phyloP scores from a whole-genome alignment of 164 flowering plant species.

The Echeveria elegans region DNA sequence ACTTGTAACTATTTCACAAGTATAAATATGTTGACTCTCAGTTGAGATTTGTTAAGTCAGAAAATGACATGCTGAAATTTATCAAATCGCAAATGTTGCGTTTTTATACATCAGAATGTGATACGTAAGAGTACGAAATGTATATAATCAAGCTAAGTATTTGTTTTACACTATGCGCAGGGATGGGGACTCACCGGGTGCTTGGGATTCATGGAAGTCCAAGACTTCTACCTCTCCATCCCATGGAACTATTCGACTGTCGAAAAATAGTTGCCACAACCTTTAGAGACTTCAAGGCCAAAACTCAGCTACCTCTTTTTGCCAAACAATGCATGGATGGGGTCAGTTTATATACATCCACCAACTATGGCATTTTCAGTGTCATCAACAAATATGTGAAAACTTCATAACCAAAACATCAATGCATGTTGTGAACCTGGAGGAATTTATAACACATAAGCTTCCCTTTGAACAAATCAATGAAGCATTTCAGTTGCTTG shows the following conservation, averaged over 20 bases:
- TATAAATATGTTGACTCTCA: neutral
- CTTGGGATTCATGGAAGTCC: conserved; percentile 61
- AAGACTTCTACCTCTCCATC: conserved; percentile 60
- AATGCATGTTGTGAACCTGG: conserved; percentile 54
- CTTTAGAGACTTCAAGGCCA: conserved; percentile 73
- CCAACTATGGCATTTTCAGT: neutral
- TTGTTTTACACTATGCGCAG: too few relatives aligned
- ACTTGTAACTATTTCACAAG: too few relatives aligned
- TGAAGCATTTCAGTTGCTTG: conserved; percentile 49
- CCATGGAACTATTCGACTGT: conserved; percentile 72
- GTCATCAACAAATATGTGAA: neutral
- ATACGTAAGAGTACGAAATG: too few relatives aligned
- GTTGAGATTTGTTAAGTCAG: neutral
- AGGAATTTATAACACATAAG: conserved; percentile 64
- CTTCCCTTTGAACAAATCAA: conserved; percentile 58
- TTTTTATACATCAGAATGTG: too few relatives aligned
- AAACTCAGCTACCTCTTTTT: conserved; percentile 49
- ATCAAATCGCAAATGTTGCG: too few relatives aligned
- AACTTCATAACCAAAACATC: neutral
- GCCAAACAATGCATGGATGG: conserved; percentile 47
- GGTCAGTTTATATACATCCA: conserved; percentile 24
- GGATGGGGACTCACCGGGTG: conserved; percentile 67
- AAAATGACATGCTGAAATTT: neutral
- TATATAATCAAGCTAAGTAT: too few relatives aligned
- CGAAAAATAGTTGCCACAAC: conserved; percentile 35